Percentiles rank a stretch among this genome's conserved stretches.
Conservation (phyloP, 2,329 filamentous ascomycete species). For the Knufia petricola region DNA sequence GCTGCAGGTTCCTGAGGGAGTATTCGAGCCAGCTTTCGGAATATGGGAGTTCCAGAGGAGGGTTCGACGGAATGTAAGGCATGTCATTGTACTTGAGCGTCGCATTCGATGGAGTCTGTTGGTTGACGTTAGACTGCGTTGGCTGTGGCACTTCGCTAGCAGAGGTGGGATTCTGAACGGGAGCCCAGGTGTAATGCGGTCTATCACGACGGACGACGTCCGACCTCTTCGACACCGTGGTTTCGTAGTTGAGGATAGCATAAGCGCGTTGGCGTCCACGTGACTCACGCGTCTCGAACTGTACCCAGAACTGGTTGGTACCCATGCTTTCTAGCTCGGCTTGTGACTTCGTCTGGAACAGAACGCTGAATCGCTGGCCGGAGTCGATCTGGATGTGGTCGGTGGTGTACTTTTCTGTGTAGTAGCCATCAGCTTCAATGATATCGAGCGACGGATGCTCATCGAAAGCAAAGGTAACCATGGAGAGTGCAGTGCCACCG, state of each 20-base stretch:
- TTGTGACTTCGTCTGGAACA: slow-evolving; percentile 44
- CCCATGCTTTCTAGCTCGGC: slow-evolving; percentile 20
- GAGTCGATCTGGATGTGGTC: slow-evolving; percentile 46
- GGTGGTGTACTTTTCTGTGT: slow-evolving; percentile 26
- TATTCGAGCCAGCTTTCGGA: slow-evolving; percentile 23
- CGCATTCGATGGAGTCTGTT: slow-evolving; percentile 7
- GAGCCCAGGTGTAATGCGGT: slow-evolving; percentile 1
- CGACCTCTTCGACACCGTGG: neutral
- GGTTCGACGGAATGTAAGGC: slow-evolving; percentile 7
- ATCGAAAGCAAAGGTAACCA: slow-evolving; percentile 47
- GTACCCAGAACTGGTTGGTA: slow-evolving; percentile 38
- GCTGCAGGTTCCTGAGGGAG: slow-evolving; percentile 17
- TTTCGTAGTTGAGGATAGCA: slow-evolving; percentile 25
- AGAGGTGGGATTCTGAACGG: slow-evolving; percentile 4
- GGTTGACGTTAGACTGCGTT: slow-evolving; percentile 8
- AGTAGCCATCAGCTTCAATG: slow-evolving; percentile 49
- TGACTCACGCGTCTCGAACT: slow-evolving; percentile 24
- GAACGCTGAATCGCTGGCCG: slow-evolving; percentile 51
- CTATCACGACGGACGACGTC: neutral
- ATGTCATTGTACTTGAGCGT: slow-evolving; percentile 7
- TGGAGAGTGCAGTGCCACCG: slow-evolving; percentile 47
- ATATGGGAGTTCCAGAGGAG: slow-evolving; percentile 5
- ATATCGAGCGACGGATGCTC: slow-evolving; percentile 47
- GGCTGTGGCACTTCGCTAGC: slow-evolving; percentile 4
- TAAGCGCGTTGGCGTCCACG: slow-evolving; percentile 20